These are phyloP conservation scores for Sesbania bispinosa DNA, from an alignment of 306 rosid species.

Conservation along the genomic window DNA sequence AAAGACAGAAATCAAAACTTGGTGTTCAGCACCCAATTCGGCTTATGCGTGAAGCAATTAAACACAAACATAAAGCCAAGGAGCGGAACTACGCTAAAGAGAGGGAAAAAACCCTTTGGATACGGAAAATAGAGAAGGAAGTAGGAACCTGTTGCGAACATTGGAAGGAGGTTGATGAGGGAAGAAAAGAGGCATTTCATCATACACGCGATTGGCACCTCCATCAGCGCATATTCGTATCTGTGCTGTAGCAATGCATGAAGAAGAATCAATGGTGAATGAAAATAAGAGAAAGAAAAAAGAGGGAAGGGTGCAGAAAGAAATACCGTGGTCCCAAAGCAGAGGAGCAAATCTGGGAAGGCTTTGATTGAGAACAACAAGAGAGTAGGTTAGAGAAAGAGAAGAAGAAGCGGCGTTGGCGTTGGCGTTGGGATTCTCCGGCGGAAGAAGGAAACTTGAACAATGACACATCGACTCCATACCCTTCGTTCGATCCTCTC, in stretches of 20 bases:
- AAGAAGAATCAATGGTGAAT: background rate
- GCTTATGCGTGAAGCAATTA: background rate
- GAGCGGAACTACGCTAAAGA: background rate
- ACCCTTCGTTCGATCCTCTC: no score
- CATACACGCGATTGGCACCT: constrained; percentile 83
- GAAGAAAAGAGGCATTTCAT: constrained; percentile 76
- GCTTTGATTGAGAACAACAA: constrained; percentile 70
- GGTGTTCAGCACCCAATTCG: background rate
- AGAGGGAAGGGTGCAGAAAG: background rate
- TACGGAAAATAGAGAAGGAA: background rate
- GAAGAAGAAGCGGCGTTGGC: background rate
- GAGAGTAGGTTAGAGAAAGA: constrained; percentile 46
- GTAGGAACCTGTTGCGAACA: constrained; percentile 61
- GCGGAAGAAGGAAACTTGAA: constrained; percentile 64
- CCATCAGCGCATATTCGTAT: constrained; percentile 90
- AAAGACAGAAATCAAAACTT: background rate
- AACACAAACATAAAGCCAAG: background rate
- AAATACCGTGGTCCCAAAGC: constrained; percentile 85
- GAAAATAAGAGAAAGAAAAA: background rate
- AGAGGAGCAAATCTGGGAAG: constrained; percentile 79
- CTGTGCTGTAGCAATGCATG: constrained; percentile 42
- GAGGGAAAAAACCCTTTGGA: background rate
- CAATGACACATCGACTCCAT: constrained; percentile 69
- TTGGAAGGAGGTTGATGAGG: constrained; percentile 50
- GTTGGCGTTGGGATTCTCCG: constrained; percentile 5